Conservation (phyloP, 2,329 filamentous ascomycete species). For the Pseudocercospora crystallina region DNA sequence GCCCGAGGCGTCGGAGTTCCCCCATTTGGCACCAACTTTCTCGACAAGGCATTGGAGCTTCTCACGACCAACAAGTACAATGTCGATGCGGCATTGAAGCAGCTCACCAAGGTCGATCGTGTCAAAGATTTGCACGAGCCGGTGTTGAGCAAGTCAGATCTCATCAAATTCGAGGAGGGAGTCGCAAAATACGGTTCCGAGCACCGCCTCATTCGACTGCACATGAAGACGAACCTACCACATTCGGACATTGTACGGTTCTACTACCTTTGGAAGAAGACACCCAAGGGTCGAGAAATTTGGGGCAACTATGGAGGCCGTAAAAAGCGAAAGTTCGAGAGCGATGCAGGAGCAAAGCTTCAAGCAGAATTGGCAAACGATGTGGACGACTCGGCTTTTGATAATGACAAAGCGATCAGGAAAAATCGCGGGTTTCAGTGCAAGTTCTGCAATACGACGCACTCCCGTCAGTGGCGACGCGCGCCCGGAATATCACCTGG, state of each 20-base stretch:
- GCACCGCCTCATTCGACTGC: slow-evolving; percentile 75
- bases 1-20: slow-evolving; percentile 69
- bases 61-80: slow-evolving; percentile 73
- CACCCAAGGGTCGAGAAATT: slow-evolving; percentile 76
- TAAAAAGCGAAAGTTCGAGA: slow-evolving; percentile 71
- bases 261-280: slow-evolving; percentile 99
- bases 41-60: slow-evolving; percentile 77
- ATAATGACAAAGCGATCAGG: slow-evolving; percentile 75
- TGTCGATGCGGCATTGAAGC: slow-evolving; percentile 66
- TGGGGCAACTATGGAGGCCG: slow-evolving; percentile 87
- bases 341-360: slow-evolving; percentile 68
- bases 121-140: slow-evolving; percentile 79
- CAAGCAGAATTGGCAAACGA: slow-evolving; percentile 92
- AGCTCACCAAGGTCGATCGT: slow-evolving; percentile 66
- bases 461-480: slow-evolving; percentile 85
- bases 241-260: slow-evolving; percentile 82
- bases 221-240: slow-evolving; percentile 74
- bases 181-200: slow-evolving; percentile 90
- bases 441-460: slow-evolving; percentile 83
- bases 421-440: slow-evolving; percentile 85
- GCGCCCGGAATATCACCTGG: slow-evolving; percentile 76
- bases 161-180: slow-evolving; percentile 89
- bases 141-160: slow-evolving; percentile 71
- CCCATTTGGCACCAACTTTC: slow-evolving; percentile 76
- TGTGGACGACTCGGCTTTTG: slow-evolving; percentile 92